Evolutionary conservation across 306 rosid genomes (phyloP).

Genomic region (Dalbergia cultrata): DNA sequence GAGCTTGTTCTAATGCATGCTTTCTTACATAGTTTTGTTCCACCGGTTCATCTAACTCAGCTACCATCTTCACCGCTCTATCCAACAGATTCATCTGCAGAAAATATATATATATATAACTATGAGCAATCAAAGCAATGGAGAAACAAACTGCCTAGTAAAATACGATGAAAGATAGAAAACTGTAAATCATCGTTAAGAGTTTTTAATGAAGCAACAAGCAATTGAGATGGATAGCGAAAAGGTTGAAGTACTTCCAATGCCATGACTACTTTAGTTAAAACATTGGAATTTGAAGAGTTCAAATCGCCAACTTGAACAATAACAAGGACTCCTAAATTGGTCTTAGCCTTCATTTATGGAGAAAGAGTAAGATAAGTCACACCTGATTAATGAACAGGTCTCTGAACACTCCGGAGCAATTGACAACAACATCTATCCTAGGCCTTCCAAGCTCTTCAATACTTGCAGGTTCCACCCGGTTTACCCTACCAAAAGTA

Average conservation of each 20-base stretch:
- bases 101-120: conserved; percentile 1
- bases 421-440: conserved; percentile 95
- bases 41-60: conserved; percentile 90
- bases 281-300: not conserved
- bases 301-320: conserved; percentile 8
- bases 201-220: no score
- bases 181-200: no score
- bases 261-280: not conserved
- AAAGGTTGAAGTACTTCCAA: conserved; percentile 9
- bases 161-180: no score
- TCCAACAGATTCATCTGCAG: conserved; percentile 95
- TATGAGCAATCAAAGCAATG: conserved; percentile 39
- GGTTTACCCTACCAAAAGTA: conserved; percentile 85
- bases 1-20: conserved; percentile 93
- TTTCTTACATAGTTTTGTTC: conserved; percentile 86
- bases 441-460: conserved; percentile 99
- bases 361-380: conserved; percentile 6
- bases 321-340: not conserved
- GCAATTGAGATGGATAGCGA: not conserved
- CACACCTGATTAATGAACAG: conserved; percentile 97
- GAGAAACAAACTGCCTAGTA: not conserved
- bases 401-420: conserved; percentile 99
- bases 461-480: conserved; percentile 79
- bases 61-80: conserved; percentile 98
- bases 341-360: conserved; percentile 5